These are phyloP conservation scores for Beauveria medogensis DNA, from an alignment of 2,329 filamentous ascomycete species.

Conservation along the genomic window DNA sequence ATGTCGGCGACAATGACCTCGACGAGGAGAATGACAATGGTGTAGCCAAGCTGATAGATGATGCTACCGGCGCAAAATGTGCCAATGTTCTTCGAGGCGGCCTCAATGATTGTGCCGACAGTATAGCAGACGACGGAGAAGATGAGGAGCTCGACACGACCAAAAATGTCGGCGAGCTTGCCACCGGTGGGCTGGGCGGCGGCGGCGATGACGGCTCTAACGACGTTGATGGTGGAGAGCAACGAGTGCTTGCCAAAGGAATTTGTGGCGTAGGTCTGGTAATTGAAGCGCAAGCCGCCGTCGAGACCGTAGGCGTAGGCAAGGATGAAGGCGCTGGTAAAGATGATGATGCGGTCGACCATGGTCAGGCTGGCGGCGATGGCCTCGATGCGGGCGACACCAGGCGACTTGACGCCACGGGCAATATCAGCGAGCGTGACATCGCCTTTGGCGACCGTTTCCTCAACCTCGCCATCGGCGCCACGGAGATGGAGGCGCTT, in stretches of 20 bases:
- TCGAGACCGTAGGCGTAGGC: slow-evolving; percentile 52
- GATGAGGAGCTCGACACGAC: slow-evolving; percentile 48
- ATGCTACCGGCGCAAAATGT: slow-evolving; percentile 50
- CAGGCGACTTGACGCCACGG: slow-evolving; percentile 27
- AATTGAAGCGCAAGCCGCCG: slow-evolving; percentile 41
- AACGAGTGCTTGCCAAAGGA: slow-evolving; percentile 45
- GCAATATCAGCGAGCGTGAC: slow-evolving; percentile 18
- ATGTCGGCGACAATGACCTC: slow-evolving; percentile 58
- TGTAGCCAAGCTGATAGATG: slow-evolving; percentile 57
- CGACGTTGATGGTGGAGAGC: slow-evolving; percentile 48
- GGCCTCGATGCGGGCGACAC: slow-evolving; percentile 46
- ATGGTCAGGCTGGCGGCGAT: slow-evolving; percentile 39
- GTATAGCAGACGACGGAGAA: slow-evolving; percentile 55
- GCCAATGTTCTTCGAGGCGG: slow-evolving; percentile 38
- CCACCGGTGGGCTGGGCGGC: slow-evolving; percentile 50
- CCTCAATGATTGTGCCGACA: slow-evolving; percentile 48
- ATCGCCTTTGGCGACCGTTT: slow-evolving; percentile 16
- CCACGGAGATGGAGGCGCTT: slow-evolving; percentile 6
- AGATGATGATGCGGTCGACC: slow-evolving; percentile 41
- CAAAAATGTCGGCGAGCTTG: slow-evolving; percentile 57
- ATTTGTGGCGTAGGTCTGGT: slow-evolving; percentile 47
- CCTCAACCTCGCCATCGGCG: background rate
- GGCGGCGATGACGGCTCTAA: slow-evolving; percentile 52
- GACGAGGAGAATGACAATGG: slow-evolving; percentile 50
- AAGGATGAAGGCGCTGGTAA: slow-evolving; percentile 49